Conservation (phyloP, 495 filamentous ascomycete species). For the Immersiella caudata region DNA sequence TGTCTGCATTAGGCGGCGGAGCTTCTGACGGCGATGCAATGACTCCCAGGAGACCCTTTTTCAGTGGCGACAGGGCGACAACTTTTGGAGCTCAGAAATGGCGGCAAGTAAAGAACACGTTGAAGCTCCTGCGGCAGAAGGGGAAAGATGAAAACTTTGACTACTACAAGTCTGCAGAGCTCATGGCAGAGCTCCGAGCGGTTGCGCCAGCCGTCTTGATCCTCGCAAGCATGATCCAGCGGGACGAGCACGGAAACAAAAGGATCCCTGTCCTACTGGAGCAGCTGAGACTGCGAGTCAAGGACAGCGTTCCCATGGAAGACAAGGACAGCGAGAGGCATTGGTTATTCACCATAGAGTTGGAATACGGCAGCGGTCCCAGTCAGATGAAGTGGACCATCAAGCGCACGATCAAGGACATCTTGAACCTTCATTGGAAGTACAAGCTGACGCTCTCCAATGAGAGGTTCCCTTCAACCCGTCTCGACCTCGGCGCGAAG, state of each 20-base stretch:
- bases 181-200: constrained; percentile 92
- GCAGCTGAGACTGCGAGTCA: constrained; percentile 87
- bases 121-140: constrained; percentile 80
- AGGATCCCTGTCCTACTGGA: constrained; percentile 93
- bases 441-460: constrained; percentile 84
- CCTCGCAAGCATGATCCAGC: constrained; percentile 93
- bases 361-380: constrained; percentile 95
- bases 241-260: constrained; percentile 94
- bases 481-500: constrained; percentile 43
- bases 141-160: constrained; percentile 81
- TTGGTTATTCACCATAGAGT: constrained; percentile 82
- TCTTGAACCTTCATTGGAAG: constrained; percentile 88
- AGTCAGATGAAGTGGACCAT: constrained; percentile 98
- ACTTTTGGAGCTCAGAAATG: constrained; percentile 84
- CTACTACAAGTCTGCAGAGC: constrained; percentile 91
- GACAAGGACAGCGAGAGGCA: constrained; percentile 73
- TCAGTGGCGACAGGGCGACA: constrained; percentile 65
- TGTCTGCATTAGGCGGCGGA: constrained; percentile 71
- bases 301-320: constrained; percentile 70
- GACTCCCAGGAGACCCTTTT: constrained; percentile 53
- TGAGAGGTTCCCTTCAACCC: constrained; percentile 66
- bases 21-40: constrained; percentile 56
- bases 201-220: constrained; percentile 90
- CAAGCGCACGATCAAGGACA: constrained; percentile 81
- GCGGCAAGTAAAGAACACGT: constrained; percentile 79